Base-by-base conservation (phyloP, 2,329 filamentous ascomycete genomes). In the Hymenoscyphus fructigenus region DNA sequence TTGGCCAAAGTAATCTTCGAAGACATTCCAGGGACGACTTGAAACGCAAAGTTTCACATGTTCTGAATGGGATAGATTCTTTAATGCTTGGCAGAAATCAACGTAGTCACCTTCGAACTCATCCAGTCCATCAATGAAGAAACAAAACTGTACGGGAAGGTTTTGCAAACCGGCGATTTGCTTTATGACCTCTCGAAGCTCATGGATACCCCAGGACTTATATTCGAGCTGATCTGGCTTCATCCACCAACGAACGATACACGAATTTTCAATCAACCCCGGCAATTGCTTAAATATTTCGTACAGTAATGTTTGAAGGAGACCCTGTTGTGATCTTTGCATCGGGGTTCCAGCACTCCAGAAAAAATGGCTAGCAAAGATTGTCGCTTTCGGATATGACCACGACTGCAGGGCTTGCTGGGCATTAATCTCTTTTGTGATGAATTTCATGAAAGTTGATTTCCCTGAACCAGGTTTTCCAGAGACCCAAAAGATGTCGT, bases 291-390 rank as follows among this genome's bases (percentile, higher is more conserved):
- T 10, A 5, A 68, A 34, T 12, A 60, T 50, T 10, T 65, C 41
- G 26, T 57, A 65, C 1, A 66, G 36, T 15, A 68, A 15, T 2
- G 65, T 61, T 9, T 38, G 59, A n/a, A 67, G 44, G 1, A 69
- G 57, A 2, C 67, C 65, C 5, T 62, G 9, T 55, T 59, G 60
- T 7, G 65, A 66, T 50, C 63, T 61, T 55, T 69, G 63, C 28
- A 63, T 41, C 12, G 20, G 9, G 1, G 75, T 77, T 7, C 78
- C 78, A 17, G 76, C 76, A 2, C 74, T 79, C 80, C 80, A 83
- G 63, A 82, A 81, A 68, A 81, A 82, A 69, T 78, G 82, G 0
- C 75, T 76, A 0, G 79, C 79, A 0, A 75, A 76, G 3, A 73
- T 34, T 7, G n/a, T n/a, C 17, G 44, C 2, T n/a, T n/a, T 6